A percentile compares a stretch with the other conserved stretches of the same genome.
Evolutionary conservation across 805 yeast genomes (phyloP).

Genomic region (Torulaspora quercuum): DNA sequence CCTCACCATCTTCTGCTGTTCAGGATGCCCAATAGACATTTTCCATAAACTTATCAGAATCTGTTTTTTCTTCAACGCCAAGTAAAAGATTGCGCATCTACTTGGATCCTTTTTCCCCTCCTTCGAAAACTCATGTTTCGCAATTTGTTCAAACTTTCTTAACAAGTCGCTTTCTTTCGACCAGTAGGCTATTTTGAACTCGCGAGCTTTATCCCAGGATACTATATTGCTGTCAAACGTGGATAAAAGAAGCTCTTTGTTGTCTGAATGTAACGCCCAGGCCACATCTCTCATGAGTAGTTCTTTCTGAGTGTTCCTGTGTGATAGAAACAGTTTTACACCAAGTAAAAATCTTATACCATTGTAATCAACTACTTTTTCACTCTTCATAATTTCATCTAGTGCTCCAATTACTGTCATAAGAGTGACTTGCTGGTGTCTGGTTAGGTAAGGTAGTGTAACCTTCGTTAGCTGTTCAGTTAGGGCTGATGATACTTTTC

Average conservation of each 20-base stretch:
- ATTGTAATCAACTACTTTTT: slow-evolving; percentile 41
- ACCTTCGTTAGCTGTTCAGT: slow-evolving; percentile 58
- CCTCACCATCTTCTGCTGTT: slow-evolving; percentile 75
- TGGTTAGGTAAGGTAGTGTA: slow-evolving; percentile 74
- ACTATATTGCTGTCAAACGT: slow-evolving; percentile 41
- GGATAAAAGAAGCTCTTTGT: slow-evolving; percentile 62
- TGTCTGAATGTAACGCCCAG: slow-evolving; percentile 85
- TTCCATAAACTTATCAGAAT: slow-evolving; percentile 81
- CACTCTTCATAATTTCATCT: slow-evolving; percentile 48
- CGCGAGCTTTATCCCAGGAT: slow-evolving; percentile 58
- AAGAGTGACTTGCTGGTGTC: slow-evolving; percentile 88
- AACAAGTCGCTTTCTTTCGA: slow-evolving; percentile 44
- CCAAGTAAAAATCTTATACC: slow-evolving; percentile 73
- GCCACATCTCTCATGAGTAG: slow-evolving; percentile 75
- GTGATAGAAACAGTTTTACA: slow-evolving; percentile 59
- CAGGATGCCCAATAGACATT: slow-evolving; percentile 68
- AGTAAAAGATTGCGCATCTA: slow-evolving; percentile 64
- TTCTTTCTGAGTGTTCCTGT: slow-evolving; percentile 46
- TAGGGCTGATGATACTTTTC: slow-evolving; percentile 45
- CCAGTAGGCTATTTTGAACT: slow-evolving; percentile 75
- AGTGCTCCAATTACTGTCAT: slow-evolving; percentile 65
- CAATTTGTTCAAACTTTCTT: slow-evolving; percentile 61
- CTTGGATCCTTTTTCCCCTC: slow-evolving; percentile 66
- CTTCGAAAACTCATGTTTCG: slow-evolving; percentile 64
- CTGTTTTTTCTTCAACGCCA: slow-evolving; percentile 75